phyloP scores from a whole-genome alignment of 2,329 filamentous ascomycete genomes.

The Ampelomyces quisqualis region DNA sequence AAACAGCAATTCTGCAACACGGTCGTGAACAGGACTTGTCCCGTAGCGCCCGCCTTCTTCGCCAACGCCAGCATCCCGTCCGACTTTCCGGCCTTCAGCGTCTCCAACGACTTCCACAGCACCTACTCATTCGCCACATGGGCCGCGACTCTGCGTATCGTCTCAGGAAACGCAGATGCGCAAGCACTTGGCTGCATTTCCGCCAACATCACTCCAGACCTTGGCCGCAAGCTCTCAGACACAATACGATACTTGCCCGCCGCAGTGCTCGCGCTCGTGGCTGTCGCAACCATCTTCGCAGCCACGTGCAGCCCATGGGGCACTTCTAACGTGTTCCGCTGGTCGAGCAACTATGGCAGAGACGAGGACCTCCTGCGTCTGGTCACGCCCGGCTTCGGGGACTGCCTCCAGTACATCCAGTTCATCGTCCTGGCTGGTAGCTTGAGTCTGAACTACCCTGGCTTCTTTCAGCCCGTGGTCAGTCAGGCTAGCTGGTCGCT shows the following conservation, averaged over 20 bases:
- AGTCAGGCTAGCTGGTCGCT: slow-evolving; percentile 86
- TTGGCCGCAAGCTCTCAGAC: slow-evolving; percentile 68
- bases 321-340: slow-evolving; percentile 83
- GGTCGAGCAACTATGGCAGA: slow-evolving; percentile 96
- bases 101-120: slow-evolving; percentile 74
- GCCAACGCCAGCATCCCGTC: slow-evolving; percentile 54
- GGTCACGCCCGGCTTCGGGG: slow-evolving; percentile 93
- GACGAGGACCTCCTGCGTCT: slow-evolving; percentile 88
- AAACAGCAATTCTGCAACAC: slow-evolving; percentile 64
- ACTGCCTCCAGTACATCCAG: slow-evolving; percentile 96
- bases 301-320: slow-evolving; percentile 94
- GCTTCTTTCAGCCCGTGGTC: slow-evolving; percentile 88
- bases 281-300: slow-evolving; percentile 77
- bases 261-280: slow-evolving; percentile 75
- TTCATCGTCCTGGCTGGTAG: slow-evolving; percentile 87
- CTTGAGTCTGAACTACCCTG: slow-evolving; percentile 83
- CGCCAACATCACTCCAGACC: slow-evolving; percentile 77
- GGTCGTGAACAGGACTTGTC: slow-evolving; percentile 59
- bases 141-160: slow-evolving; percentile 68
- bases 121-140: slow-evolving; percentile 85
- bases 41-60: slow-evolving; percentile 71
- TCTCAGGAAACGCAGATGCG: slow-evolving; percentile 67
- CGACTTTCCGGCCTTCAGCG: slow-evolving; percentile 68
- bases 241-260: slow-evolving; percentile 75
- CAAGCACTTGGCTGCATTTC: slow-evolving; percentile 77